Evolutionary conservation across 495 filamentous ascomycete species (phyloP).

Genomic region (Friedmanniomyces endolithicus): DNA sequence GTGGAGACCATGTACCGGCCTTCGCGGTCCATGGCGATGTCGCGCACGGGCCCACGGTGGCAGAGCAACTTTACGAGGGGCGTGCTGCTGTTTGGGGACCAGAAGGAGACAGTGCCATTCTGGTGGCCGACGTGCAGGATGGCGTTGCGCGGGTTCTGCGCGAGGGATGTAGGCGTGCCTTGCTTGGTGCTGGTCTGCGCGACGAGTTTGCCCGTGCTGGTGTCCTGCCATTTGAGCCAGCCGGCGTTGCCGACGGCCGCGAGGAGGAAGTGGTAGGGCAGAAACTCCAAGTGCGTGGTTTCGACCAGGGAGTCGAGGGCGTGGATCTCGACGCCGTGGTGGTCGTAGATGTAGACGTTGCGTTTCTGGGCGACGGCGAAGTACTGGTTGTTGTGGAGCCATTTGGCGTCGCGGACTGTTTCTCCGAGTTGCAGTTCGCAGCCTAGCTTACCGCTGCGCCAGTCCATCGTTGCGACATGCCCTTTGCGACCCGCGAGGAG

Average conservation of each 20-base stretch:
- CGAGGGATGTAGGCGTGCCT: constrained; percentile 70
- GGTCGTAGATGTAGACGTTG: constrained; percentile 89
- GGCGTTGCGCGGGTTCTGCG: constrained; percentile 83
- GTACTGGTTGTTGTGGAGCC: constrained; percentile 91
- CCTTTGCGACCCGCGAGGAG: constrained; percentile 82
- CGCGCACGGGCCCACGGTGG: constrained; percentile 86
- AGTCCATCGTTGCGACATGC: constrained; percentile 94
- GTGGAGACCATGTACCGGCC: constrained; percentile 93
- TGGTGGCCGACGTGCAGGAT: constrained; percentile 84
- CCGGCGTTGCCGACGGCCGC: constrained; percentile 75
- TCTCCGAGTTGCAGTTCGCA: constrained; percentile 85
- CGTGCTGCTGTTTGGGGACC: constrained; percentile 84
- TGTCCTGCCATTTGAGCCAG: constrained; percentile 87
- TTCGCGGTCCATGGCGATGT: constrained; percentile 72
- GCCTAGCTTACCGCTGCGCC: constrained; percentile 78
- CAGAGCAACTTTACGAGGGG: constrained; percentile 86
- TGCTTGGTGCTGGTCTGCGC: constrained; percentile 69
- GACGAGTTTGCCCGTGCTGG: constrained; percentile 77
- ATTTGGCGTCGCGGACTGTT: constrained; percentile 76
- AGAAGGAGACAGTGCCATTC: constrained; percentile 85
- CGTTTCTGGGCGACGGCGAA: constrained; percentile 99
- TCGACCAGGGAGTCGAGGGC: constrained; percentile 80
- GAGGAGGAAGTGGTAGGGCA: constrained; percentile 91
- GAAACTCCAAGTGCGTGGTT: constrained; percentile 87
- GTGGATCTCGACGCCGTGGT: constrained; percentile 78